A percentile compares a stretch with the other conserved stretches of the same genome.
These are phyloP conservation scores for Xerocomellus intermedius DNA, from an alignment of 768 basidiomycete genomes.

Conservation along the genomic window DNA sequence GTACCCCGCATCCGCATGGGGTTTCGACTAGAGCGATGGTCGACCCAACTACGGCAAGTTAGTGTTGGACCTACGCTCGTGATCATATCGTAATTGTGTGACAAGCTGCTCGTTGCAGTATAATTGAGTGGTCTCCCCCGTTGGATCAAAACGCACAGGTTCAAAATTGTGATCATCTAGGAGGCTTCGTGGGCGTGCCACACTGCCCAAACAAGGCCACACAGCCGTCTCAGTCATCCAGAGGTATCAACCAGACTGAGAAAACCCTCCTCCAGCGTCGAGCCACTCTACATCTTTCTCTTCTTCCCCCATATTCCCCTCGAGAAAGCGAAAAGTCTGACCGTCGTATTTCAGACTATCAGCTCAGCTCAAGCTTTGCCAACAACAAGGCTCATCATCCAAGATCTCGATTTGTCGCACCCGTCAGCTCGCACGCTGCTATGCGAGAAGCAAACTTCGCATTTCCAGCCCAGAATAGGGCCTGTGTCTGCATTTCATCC, in stretches of 20 bases:
- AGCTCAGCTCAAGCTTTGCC: not conserved
- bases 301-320: constrained; percentile 2
- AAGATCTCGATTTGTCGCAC: constrained; percentile 19
- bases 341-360: not conserved
- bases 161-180: not conserved
- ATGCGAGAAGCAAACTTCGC: constrained; percentile 97
- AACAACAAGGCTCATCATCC: constrained; percentile 4
- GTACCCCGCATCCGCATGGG: not conserved
- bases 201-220: constrained; percentile 30
- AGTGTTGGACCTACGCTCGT: not conserved
- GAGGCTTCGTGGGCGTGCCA: constrained; percentile 19
- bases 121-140: not conserved
- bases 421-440: constrained; percentile 20
- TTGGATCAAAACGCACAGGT: constrained; percentile 5
- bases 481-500: constrained; percentile 90
- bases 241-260: constrained; percentile 28
- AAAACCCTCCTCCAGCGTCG: constrained; percentile 15
- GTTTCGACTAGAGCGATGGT: not conserved
- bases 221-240: constrained; percentile 32
- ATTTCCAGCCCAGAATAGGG: constrained; percentile 93
- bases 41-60: not conserved
- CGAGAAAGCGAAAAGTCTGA: not conserved
- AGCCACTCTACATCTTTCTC: constrained; percentile 16
- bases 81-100: not conserved
- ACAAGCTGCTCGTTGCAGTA: not conserved